Evolutionary conservation across 192 early-diverging fungal species (phyloP), one percentile per base, ranked within the genome.

Genomic region (Coemansia sp.): DNA sequence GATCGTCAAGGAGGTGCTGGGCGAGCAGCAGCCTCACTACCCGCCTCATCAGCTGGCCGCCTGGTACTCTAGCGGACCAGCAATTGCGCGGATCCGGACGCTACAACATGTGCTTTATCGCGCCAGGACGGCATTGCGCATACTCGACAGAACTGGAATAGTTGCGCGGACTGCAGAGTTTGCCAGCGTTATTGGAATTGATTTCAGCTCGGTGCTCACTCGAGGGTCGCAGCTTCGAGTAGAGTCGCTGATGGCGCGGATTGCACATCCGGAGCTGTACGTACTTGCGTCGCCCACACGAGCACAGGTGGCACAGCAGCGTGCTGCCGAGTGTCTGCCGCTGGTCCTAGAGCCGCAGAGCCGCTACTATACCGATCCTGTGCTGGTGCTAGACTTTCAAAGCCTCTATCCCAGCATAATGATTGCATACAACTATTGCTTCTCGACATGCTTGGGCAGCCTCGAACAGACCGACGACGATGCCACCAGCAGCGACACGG

Each of bases 361-460:
- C 15, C 72, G 84, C 24, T 94, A 94, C 68, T 98, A 95, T 80
- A 90, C 81, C 16, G 90, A 90, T 73, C 97, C 97, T 5, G 68
- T 97, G 27, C 76, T 95, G 2, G 94, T 98, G 5, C 80, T 97
- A 34, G 97, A 98, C 80, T 98, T 97, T 60, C 95, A 97, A 73
- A 93, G 91, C 55, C 80, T 98, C 18, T 98, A 98, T 64, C 97
- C 97, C 20, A 95, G 93, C 69, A 85, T 98, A 16, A 95, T 98
- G 90, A 97, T 97, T 74, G 97, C 95, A 0, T 98, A 96, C 81
- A 98, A 98, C 74, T 94, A 92, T 52, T 98, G 96, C 72, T 97
- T 87, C 73, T 96, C 94, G 12, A 98, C 96, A 0, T 95, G 94
- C 71, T 73, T 98, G 2, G 95, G 97, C 0, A 86, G 74, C 24